phyloP scores from a whole-genome alignment of 2,329 filamentous ascomycete species.

The Ophiostoma populinum region DNA sequence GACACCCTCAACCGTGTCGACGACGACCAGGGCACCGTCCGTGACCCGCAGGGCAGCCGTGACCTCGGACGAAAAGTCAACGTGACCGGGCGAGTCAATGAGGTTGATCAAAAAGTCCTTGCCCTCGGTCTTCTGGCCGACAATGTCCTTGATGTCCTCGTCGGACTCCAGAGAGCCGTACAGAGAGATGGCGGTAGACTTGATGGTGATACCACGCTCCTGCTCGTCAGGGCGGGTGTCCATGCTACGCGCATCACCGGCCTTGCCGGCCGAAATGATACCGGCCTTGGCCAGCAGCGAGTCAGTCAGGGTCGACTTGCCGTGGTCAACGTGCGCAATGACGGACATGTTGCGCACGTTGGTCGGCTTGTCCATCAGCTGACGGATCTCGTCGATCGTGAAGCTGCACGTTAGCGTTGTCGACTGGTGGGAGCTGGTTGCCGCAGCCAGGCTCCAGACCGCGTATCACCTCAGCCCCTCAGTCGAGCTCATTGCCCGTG shows the following conservation, averaged over 20 bases:
- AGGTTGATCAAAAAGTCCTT: conserved; percentile 99
- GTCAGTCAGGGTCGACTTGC: conserved; percentile 99
- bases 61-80: conserved; percentile 99
- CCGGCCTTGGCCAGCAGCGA: conserved; percentile 97
- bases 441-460: too few relatives aligned
- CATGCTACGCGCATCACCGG: conserved; percentile 87
- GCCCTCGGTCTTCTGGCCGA: conserved; percentile 71
- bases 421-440: too few relatives aligned
- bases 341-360: conserved; percentile 49
- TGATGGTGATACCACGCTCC: conserved; percentile 99
- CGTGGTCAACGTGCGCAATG: conserved; percentile 99
- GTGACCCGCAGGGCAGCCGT: conserved; percentile 99
- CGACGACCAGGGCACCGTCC: conserved; percentile 97
- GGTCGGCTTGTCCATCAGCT: conserved; percentile 59
- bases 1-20: conserved; percentile 99
- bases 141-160: conserved; percentile 91
- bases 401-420: conserved; percentile 44
- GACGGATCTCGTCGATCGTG: conserved; percentile 87
- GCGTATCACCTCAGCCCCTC: too few relatives aligned
- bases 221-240: conserved; percentile 96
- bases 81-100: conserved; percentile 99
- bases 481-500: too few relatives aligned
- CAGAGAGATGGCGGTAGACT: conserved; percentile 98
- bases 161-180: conserved; percentile 67
- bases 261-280: conserved; percentile 98